Base-by-base conservation (phyloP, 2,329 filamentous ascomycete species). In the Aspergillus cejpii region DNA sequence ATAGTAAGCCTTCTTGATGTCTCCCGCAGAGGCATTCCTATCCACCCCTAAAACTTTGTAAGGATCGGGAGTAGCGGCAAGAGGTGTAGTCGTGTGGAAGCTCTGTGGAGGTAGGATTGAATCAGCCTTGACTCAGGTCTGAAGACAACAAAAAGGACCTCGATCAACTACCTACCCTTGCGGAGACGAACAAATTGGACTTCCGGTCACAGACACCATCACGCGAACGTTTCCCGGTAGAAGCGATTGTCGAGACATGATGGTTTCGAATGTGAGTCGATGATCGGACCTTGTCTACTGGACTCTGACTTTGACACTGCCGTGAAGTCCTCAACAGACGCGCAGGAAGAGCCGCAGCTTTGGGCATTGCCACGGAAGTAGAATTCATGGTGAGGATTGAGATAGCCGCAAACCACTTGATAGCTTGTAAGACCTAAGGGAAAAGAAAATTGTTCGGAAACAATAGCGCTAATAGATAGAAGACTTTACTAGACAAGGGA, bases 1-100 rank as follows among this genome's bases (percentile, higher is more conserved):
- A 65, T 98, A 98, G 74, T 98, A 98, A 2, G 92, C 90, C 68
- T 96, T 97, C 67, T 98, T 98, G 65, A 98, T 97, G 27, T 97
- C 91, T 48, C 81, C 74, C 2, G 88, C 73, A 1, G 87, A 83
- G n/a, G 92, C 87, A 50, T 70, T 77, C 66, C 91, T 94, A 59
- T 75, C 75, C 23, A 98, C 87, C 11, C 92, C 92, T 21, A 98
- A 81, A 3, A 86, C 78, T 53, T 81, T 79, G 68, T 98, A 98
- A 1, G 92, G 92, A 60, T 98, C 86, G 64, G 87, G 80, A 36
- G 83, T 84, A 19, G 80, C 79, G 63, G 83, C 82, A 64, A 84
- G 86, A 24, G 71, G 57, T 69, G 65, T 54, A 5, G 66, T 69
- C 10, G 68, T 57, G 48, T 74, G 72, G 48, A 75, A 75, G 12